Evolutionary conservation across 2,329 filamentous ascomycete species (phyloP).

Genomic region (Parasarocladium wereldwijsianum): DNA sequence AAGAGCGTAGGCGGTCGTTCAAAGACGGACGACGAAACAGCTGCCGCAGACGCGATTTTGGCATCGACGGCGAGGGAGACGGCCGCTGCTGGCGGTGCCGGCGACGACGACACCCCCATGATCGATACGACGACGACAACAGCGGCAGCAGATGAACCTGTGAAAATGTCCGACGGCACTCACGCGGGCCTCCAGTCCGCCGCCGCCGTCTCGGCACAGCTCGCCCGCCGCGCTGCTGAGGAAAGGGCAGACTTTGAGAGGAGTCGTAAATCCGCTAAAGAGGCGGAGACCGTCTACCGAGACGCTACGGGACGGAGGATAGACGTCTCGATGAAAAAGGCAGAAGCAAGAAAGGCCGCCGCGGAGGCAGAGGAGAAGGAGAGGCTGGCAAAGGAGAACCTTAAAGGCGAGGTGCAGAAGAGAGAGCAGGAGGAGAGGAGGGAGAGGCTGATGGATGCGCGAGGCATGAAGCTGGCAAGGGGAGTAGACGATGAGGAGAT

Average conservation of each 20-base stretch:
- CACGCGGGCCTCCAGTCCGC: slow-evolving; percentile 79
- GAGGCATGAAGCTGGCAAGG: slow-evolving; percentile 65
- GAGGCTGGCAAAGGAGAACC: slow-evolving; percentile 49
- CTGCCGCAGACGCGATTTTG: slow-evolving; percentile 67
- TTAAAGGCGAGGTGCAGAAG: slow-evolving; percentile 76
- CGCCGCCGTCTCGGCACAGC: slow-evolving; percentile 56
- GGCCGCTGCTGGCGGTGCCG: slow-evolving; percentile 29
- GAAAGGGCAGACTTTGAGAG: slow-evolving; percentile 39
- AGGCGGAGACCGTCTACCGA: slow-evolving; percentile 80
- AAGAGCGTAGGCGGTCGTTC: slow-evolving; percentile 45
- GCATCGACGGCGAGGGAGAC: slow-evolving; percentile 56
- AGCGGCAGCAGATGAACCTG: slow-evolving; percentile 25
- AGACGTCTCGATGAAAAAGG: slow-evolving; percentile 80
- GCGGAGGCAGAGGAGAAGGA: slow-evolving; percentile 60
- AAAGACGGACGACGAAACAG: slow-evolving; percentile 30
- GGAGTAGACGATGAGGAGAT: slow-evolving; percentile 72
- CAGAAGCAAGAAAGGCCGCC: slow-evolving; percentile 57
- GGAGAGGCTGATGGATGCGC: slow-evolving; percentile 64
- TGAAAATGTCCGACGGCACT: slow-evolving; percentile 75
- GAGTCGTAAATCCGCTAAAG: slow-evolving; percentile 27
- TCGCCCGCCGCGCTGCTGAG: slow-evolving; percentile 50
- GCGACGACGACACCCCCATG: slow-evolving; percentile 33
- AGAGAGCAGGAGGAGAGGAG: slow-evolving; percentile 48
- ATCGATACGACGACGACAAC: too few species aligned
- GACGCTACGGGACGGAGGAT: slow-evolving; percentile 92